Evolutionary conservation across 2,329 filamentous ascomycete genomes (phyloP).

Genomic region (Daldinia eschscholtzii): DNA sequence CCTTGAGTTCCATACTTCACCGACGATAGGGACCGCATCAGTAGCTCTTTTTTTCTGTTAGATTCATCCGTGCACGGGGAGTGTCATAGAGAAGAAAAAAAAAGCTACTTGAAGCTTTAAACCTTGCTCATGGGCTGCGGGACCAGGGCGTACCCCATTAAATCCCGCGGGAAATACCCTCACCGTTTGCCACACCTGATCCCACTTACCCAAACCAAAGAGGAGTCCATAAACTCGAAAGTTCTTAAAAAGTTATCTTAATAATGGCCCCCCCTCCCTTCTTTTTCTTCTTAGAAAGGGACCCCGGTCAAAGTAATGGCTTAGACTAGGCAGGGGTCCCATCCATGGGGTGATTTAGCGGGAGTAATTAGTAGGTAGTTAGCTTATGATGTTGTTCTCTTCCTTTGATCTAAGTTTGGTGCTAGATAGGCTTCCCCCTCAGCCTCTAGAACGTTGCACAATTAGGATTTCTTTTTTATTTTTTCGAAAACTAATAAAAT

Average conservation of each 20-base stretch:
- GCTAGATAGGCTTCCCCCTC: slow-evolving; percentile 8
- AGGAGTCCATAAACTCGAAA: slow-evolving; percentile 2
- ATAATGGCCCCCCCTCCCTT: slow-evolving; percentile 2
- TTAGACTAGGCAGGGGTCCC: slow-evolving; percentile 9
- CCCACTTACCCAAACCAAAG: slow-evolving; percentile 10
- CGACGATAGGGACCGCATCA: slow-evolving; percentile 9
- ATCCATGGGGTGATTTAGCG: slow-evolving; percentile 1
- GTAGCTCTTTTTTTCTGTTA: slow-evolving; percentile 9
- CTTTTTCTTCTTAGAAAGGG: slow-evolving; percentile 7
- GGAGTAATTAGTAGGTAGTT: neutral
- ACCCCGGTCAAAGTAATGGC: slow-evolving; percentile 11
- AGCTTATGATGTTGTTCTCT: slow-evolving; percentile 6
- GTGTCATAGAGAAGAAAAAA: neutral
- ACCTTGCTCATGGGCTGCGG: slow-evolving; percentile 21
- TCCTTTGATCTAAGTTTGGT: slow-evolving; percentile 6
- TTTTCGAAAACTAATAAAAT: neutral
- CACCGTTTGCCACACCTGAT: slow-evolving; percentile 27
- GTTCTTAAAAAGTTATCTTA: slow-evolving; percentile 5
- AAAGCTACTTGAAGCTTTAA: slow-evolving; percentile 9
- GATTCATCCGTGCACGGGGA: slow-evolving; percentile 6
- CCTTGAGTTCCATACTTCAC: slow-evolving; percentile 11
- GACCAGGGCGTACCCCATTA: slow-evolving; percentile 21
- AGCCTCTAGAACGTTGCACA: slow-evolving; percentile 8
- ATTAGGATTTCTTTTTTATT: neutral
- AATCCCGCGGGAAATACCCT: slow-evolving; percentile 11